phyloP scores from a whole-genome alignment of 2,329 filamentous ascomycete genomes.

The Exophiala calicioides region DNA sequence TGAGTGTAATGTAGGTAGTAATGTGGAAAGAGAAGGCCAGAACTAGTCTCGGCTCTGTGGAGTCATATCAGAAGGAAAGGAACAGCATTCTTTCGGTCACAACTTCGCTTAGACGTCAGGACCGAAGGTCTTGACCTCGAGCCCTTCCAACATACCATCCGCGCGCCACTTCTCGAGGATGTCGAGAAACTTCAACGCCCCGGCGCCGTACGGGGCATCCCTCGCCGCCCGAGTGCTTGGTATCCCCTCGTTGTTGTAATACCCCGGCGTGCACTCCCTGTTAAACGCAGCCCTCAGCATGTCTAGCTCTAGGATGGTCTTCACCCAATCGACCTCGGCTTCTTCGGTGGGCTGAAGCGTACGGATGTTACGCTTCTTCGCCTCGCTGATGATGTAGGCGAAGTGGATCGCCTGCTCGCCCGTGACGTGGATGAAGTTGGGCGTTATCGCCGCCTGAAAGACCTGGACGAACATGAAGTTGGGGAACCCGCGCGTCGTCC shows the following conservation, averaged over 20 bases:
- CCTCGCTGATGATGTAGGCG: neutral
- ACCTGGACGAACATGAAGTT: slow-evolving; percentile 11
- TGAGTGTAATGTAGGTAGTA: no score
- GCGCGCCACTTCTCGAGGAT: slow-evolving; percentile 10
- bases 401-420: slow-evolving; percentile 7
- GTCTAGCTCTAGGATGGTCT: slow-evolving; percentile 2
- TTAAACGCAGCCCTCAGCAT: neutral
- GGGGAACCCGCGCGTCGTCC: slow-evolving; percentile 8
- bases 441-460: slow-evolving; percentile 1
- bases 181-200: slow-evolving; percentile 6
- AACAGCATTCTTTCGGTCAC: no score
- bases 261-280: slow-evolving; percentile 13
- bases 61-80: no score
- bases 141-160: neutral
- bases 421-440: slow-evolving; percentile 8
- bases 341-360: slow-evolving; percentile 9
- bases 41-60: no score
- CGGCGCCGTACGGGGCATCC: slow-evolving; percentile 1
- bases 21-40: no score
- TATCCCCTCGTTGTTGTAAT: slow-evolving; percentile 17
- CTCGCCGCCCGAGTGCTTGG: neutral
- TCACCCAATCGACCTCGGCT: slow-evolving; percentile 13
- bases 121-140: no score
- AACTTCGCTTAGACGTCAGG: no score
- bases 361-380: slow-evolving; percentile 2